A percentile compares a stretch with the other conserved stretches of the same genome.
phyloP scores from a whole-genome alignment of 108 stramenopile genomes.

The Epipyxis sp. region DNA sequence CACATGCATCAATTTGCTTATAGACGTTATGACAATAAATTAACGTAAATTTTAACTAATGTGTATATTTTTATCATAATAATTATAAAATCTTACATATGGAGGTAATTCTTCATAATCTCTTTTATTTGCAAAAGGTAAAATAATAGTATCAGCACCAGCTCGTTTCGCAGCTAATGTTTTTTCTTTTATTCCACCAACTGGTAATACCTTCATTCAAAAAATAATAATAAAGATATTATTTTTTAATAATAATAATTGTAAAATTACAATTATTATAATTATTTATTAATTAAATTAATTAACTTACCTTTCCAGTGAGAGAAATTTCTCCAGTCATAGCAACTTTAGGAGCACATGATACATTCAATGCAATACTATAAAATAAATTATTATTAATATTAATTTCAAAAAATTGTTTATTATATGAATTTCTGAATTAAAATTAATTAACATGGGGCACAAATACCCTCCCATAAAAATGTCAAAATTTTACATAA shows the following conservation, averaged over 20 bases:
- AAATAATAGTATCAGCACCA: conserved; percentile 74
- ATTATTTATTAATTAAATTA: too few relatives aligned
- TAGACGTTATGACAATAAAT: neutral
- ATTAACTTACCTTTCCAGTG: conserved; percentile 17
- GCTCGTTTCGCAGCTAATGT: conserved; percentile 92
- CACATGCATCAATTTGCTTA: neutral
- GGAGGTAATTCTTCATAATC: conserved; percentile 95
- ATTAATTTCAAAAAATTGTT: too few relatives aligned
- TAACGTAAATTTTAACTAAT: conserved; percentile 1
- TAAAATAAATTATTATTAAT: too few relatives aligned
- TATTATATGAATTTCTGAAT: conserved; percentile 63
- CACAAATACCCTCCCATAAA: neutral
- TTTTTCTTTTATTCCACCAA: conserved; percentile 99
- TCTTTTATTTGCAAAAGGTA: conserved; percentile 80
- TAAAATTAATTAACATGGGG: neutral
- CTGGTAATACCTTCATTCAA: conserved; percentile 73
- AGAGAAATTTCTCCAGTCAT: conserved; percentile 85
- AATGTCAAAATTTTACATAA: neutral
- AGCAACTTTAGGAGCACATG: conserved; percentile 84
- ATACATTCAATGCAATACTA: conserved; percentile 79
- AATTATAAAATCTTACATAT: conserved; percentile 64
- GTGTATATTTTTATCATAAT: neutral
- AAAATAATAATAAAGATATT: neutral
- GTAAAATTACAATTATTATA: conserved; percentile 51
- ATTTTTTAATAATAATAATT: conserved; percentile 76